Evolutionary conservation across 2,329 filamentous ascomycete genomes (phyloP), one percentile per base, ranked within the genome.

Genomic region (Botrytis porri): DNA sequence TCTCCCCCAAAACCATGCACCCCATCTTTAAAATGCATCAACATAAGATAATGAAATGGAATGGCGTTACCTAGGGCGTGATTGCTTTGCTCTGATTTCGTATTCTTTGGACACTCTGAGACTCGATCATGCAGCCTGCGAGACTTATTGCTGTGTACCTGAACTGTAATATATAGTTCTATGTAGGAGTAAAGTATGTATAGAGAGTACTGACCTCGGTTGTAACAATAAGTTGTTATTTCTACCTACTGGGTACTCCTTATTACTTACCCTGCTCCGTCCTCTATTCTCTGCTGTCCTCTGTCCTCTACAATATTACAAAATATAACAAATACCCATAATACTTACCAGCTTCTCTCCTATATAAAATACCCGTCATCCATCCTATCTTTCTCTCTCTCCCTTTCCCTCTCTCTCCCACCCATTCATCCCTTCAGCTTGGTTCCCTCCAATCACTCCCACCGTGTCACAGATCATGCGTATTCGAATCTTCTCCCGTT

Each of bases 11-110:
- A 59, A 6, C 12, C 25, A 4, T 32, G 32, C 63, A 66, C 63
- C 63, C 63, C 63, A 66, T 66, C 63, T 66, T 66, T 51, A 29
- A 66, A 66, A 37, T 51, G 25, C 41, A 62, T 29, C 59, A 60
- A 60, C 32, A 39, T 51, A 61, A 7, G 35, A 61, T 61, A 39
- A 39, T 39, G 25, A 61, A 61, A 37, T 25, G 35, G 59, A 54
- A 39, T 61, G 59, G 32, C 59, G 59, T n/a, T 61, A 37, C 32
- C 20, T 25, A 51, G 48, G 25, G 48, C 4, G 48, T 4, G 25
- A 10, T 14, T 51, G 48, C 48, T 12, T 1, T 35, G 57, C 9
- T 32, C 4, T 62, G 59, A 25, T 35, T 61, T 61, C 35, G n/a
- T 25, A 37, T 51, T 22, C 45, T 51, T n/a, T n/a, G n/a, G n/a